These are phyloP conservation scores for Oryza brachyantha DNA, from an alignment of 176 grass and related monocot genomes.

Conservation along the genomic window DNA sequence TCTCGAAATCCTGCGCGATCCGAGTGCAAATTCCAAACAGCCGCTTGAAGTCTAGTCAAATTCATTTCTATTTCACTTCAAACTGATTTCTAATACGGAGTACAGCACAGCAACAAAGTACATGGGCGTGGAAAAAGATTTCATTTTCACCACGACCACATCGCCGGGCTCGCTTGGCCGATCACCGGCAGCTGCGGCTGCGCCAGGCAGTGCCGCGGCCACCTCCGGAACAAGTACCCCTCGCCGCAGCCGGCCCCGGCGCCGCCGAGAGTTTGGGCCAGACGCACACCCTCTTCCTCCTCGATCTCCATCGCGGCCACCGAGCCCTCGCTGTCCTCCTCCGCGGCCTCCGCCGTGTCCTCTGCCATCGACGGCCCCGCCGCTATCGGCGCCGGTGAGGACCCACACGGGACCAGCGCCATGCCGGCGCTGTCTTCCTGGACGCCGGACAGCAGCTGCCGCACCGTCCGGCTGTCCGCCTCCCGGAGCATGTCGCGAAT, in stretches of 20 bases:
- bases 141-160: conserved; percentile 35
- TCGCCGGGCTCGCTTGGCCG: conserved; percentile 27
- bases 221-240: conserved; percentile 10
- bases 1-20: too few species aligned
- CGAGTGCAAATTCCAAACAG: neutral
- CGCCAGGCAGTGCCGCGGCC: conserved; percentile 41
- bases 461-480: conserved; percentile 38
- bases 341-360: neutral
- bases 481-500: conserved; percentile 29
- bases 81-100: neutral
- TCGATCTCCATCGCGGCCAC: conserved; percentile 43
- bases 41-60: neutral
- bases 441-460: conserved; percentile 8
- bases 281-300: neutral
- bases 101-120: neutral
- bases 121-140: neutral
- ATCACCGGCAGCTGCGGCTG: conserved; percentile 10
- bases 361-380: neutral
- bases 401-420: conserved; percentile 37
- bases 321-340: neutral
- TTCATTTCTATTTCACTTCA: neutral
- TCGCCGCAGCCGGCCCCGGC: neutral
- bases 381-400: neutral
- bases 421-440: neutral
- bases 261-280: neutral